Evolutionary conservation across 306 rosid species (phyloP).

Genomic region (Rubus parviflorus): DNA sequence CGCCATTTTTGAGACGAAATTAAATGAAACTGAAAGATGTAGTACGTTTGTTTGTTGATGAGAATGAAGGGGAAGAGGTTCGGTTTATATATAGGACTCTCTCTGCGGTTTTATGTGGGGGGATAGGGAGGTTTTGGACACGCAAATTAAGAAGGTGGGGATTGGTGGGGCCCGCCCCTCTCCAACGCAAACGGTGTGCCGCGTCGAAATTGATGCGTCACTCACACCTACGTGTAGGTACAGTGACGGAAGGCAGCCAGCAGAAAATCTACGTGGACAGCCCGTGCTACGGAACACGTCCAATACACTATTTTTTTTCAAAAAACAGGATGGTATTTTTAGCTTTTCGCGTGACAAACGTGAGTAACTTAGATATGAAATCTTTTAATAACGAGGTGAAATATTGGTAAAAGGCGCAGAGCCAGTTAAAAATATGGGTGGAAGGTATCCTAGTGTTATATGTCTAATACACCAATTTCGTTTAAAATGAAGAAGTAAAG

Average conservation of each 20-base stretch:
- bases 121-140: constrained; percentile 15
- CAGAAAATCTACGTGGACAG: not conserved
- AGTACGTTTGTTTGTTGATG: not conserved
- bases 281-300: not conserved
- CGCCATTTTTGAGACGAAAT: constrained; percentile 16
- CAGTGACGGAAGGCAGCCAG: not conserved
- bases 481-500: too few species aligned
- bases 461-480: too few species aligned
- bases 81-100: not conserved
- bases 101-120: not conserved
- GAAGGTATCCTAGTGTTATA: too few species aligned
- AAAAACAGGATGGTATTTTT: too few species aligned
- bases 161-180: not conserved
- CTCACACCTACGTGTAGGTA: not conserved
- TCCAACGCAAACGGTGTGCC: constrained; percentile 32
- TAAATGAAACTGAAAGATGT: not conserved
- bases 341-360: too few species aligned
- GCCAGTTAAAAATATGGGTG: too few species aligned
- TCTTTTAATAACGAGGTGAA: too few species aligned
- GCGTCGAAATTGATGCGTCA: constrained; percentile 29
- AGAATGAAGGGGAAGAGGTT: not conserved
- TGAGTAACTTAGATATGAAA: too few species aligned
- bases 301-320: too few species aligned
- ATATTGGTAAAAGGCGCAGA: too few species aligned
- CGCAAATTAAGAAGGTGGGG: constrained; percentile 20